Percentiles rank a stretch among this genome's conserved stretches.
These are phyloP conservation scores for Teratosphaeria viscida DNA, from an alignment of 2,329 filamentous ascomycete genomes.

Conservation along the genomic window DNA sequence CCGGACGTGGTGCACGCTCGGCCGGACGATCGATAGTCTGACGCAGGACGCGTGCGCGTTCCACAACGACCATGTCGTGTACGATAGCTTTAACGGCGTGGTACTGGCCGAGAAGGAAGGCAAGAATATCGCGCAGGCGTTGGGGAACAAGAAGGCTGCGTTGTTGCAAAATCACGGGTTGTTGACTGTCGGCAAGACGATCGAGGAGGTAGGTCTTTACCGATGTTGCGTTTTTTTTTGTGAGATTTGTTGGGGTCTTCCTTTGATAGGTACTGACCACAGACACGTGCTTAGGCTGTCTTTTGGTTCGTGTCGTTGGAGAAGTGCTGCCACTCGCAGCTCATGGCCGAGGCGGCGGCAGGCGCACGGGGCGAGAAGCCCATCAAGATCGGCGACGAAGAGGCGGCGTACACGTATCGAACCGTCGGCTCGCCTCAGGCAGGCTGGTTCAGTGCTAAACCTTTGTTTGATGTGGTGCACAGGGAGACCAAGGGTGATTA, in stretches of 20 bases:
- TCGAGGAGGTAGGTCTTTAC: constrained; percentile 26
- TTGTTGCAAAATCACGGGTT: constrained; percentile 37
- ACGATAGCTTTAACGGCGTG: constrained; percentile 37
- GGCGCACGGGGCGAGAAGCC: constrained; percentile 53
- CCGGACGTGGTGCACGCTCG: constrained; percentile 33
- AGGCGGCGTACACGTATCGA: constrained; percentile 58
- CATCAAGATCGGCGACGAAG: constrained; percentile 56
- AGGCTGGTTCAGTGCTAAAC: constrained; percentile 63
- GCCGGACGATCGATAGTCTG: constrained; percentile 33
- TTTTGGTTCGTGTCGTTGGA: constrained; percentile 35
- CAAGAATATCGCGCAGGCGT: constrained; percentile 30
- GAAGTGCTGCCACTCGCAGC: constrained; percentile 31
- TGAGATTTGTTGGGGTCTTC: too few species aligned
- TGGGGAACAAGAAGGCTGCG: constrained; percentile 33
- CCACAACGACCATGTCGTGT: constrained; percentile 31
- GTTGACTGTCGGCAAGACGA: constrained; percentile 32
- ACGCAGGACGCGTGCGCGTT: constrained; percentile 36
- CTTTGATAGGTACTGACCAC: background rate
- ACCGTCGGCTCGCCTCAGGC: constrained; percentile 50
- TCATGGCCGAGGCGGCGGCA: constrained; percentile 49
- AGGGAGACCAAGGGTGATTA: constrained; percentile 50
- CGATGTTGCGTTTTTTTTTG: too few species aligned
- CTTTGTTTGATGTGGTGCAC: constrained; percentile 59
- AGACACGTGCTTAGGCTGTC: constrained; percentile 14
- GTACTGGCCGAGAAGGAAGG: constrained; percentile 38